A percentile compares a stretch with the other conserved stretches of the same genome.
Conservation (phyloP, 208 protist genomes). For the Leptomonas pyrrhocoris region DNA sequence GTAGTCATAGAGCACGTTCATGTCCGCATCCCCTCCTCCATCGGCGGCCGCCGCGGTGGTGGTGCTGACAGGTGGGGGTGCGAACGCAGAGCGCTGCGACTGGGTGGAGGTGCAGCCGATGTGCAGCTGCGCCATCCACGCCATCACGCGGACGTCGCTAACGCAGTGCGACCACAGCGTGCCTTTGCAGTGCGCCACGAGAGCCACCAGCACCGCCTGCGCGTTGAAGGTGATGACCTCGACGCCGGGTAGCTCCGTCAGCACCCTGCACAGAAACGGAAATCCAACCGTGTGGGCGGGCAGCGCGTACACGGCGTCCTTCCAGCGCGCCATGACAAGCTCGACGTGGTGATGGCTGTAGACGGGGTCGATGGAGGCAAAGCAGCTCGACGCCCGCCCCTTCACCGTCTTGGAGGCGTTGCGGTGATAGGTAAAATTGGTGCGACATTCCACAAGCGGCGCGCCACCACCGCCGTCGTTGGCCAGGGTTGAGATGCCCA, state of each 20-base stretch:
- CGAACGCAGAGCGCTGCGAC: background rate
- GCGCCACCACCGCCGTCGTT: background rate
- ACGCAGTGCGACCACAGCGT: slow-evolving; percentile 67
- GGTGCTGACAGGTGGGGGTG: background rate
- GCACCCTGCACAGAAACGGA: slow-evolving; percentile 61
- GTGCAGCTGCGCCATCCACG: slow-evolving; percentile 73
- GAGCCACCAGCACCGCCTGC: slow-evolving; percentile 60
- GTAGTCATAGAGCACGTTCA: slow-evolving; percentile 34
- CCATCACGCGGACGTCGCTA: slow-evolving; percentile 85
- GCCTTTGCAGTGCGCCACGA: slow-evolving; percentile 59
- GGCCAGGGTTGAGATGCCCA: slow-evolving; percentile 44
- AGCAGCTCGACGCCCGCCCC: slow-evolving; percentile 25
- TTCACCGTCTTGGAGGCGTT: slow-evolving; percentile 26
- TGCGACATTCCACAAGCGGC: slow-evolving; percentile 24
- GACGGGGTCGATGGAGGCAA: slow-evolving; percentile 32
- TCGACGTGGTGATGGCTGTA: slow-evolving; percentile 47
- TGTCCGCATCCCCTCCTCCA: slow-evolving; percentile 17
- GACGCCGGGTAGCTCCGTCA: slow-evolving; percentile 74
- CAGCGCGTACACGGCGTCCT: slow-evolving; percentile 72
- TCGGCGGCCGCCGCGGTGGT: background rate
- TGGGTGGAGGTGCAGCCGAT: background rate
- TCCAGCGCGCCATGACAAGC: slow-evolving; percentile 70
- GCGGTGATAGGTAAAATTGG: slow-evolving; percentile 34
- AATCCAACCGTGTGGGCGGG: slow-evolving; percentile 46
- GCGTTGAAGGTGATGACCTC: slow-evolving; percentile 90